These are phyloP conservation scores for Trichothecium roseum DNA, from an alignment of 2,329 filamentous ascomycete genomes.

Conservation along the genomic window DNA sequence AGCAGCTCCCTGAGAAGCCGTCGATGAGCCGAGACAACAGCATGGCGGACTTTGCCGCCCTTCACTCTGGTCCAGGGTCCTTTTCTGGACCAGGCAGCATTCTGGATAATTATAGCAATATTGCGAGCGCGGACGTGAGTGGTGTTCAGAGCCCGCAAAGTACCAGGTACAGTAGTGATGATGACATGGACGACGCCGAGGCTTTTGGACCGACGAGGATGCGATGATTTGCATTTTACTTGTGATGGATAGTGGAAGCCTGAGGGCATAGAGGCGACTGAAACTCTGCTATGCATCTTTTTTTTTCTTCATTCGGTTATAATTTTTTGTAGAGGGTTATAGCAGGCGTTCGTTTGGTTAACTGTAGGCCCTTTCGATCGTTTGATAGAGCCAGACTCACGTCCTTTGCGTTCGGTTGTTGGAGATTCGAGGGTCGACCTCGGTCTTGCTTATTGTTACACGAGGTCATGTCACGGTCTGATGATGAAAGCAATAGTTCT, in stretches of 20 bases:
- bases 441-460: no score
- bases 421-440: no score
- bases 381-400: no score
- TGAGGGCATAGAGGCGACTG: no score
- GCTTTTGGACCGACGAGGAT: constrained; percentile 12
- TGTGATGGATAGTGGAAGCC: no score
- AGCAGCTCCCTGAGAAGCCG: constrained; percentile 62
- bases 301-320: no score
- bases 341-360: no score
- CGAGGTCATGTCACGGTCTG: no score
- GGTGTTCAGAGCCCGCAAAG: constrained; percentile 39
- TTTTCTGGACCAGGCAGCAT: constrained; percentile 22
- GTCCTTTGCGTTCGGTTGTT: no score
- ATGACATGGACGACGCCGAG: constrained; percentile 39
- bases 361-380: no score
- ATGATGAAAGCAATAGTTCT: no score
- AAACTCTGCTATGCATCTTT: no score
- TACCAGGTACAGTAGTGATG: constrained; percentile 42
- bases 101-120: constrained; percentile 29
- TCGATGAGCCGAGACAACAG: constrained; percentile 47
- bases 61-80: constrained; percentile 16
- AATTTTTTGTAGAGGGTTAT: constrained; percentile 2
- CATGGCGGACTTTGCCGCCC: constrained; percentile 31
- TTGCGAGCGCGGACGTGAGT: constrained; percentile 37
- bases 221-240: constrained; percentile 6